Conservation (phyloP, 1,139 yeast species). For the Magnusiomyces tetraspermus region DNA sequence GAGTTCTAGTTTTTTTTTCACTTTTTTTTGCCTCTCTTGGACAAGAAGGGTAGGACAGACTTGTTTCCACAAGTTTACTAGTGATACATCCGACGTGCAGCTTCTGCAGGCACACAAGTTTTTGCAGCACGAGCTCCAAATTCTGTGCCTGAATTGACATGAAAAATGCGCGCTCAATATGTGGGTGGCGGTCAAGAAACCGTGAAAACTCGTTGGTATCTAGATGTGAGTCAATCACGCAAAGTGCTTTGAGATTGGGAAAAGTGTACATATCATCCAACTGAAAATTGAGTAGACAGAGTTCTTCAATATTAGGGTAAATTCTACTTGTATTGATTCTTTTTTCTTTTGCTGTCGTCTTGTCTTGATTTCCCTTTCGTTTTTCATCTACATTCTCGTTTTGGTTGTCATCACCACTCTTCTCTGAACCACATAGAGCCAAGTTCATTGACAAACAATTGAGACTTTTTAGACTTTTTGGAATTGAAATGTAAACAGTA, state of each 20-base stretch:
- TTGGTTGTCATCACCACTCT: no score
- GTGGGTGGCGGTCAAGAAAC: background rate
- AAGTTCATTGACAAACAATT: background rate
- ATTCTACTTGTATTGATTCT: no score
- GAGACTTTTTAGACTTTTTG: background rate
- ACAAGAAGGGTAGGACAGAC: background rate
- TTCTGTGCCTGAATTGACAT: background rate
- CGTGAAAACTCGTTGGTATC: background rate
- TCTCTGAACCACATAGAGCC: no score
- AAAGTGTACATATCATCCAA: background rate
- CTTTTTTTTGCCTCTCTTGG: background rate
- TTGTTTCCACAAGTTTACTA: background rate
- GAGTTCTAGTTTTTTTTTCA: background rate
- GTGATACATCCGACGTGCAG: background rate
- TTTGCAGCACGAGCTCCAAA: background rate
- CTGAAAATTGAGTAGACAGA: background rate
- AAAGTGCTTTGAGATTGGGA: background rate
- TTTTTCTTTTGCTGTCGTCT: no score
- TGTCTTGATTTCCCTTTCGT: no score
- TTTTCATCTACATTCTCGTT: no score
- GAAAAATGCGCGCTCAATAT: background rate
- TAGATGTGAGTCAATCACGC: background rate
- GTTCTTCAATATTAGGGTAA: background rate
- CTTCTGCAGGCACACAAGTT: background rate
- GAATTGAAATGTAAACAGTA: background rate